Base-by-base conservation (phyloP, 768 basidiomycete genomes). In the Russula lepida region DNA sequence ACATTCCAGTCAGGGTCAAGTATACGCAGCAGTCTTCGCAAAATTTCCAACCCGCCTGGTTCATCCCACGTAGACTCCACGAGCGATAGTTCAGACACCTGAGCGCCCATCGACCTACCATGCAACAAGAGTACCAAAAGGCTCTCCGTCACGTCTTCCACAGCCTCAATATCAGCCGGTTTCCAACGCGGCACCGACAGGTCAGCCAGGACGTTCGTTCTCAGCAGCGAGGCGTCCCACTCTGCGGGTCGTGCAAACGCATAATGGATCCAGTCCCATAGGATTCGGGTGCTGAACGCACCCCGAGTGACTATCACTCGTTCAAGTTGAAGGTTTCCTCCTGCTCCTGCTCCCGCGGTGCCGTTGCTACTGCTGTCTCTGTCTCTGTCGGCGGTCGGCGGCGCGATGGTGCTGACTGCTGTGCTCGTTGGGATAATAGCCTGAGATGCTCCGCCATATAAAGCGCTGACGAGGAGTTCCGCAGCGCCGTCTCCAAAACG, bases 261-360 rank as follows among this genome's bases (percentile, higher is more conserved):
- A 21, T 51, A 53, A 27, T 59, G 50, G 39, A 59, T 59, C 58
- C 58, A 59, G 30, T 53, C 27, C 58, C 58, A 59, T 23, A 53
- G 19, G 17, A 35, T 21, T 1, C 51, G 39, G 11, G 58, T 53
- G 50, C 50, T 59, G 50, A 59, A 59, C 6, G 58, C 21, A 23
- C 41, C 17, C 25, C 49, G 23, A 11, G 30, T 51, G 28, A 58
- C 15, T 1, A 33, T n/a, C 41, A 52, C 57, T 41, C 50, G 27
- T 25, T 58, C 28, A 6, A 58, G 28, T 25, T 58, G 39, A 6
- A 58, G 28, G 30, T 23, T 35, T 12, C 32, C 23, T 2, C 30
- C 11, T 6, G 44, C 11, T 15, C 25, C 35, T 5, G 35, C 32
- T 7, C 19, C 30, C 3, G 6, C 17, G 37, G 15, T 6, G n/a